Evolutionary conservation across 140 eudicot genomes (phyloP).

Genomic region (Oenanthe javanica): DNA sequence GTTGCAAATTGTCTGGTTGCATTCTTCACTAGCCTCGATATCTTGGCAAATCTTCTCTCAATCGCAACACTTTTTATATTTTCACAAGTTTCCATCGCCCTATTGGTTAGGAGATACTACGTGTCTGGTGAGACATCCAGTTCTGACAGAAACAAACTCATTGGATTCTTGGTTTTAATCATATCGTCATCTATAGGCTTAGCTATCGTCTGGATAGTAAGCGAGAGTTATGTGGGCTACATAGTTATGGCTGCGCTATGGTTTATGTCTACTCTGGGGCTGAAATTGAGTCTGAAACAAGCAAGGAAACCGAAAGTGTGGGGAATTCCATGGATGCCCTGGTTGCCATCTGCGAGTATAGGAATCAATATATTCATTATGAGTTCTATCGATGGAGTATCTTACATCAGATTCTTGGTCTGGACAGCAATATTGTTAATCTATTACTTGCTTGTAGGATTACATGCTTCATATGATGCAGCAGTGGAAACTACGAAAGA

Average conservation of each 20-base stretch:
- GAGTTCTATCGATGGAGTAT: conserved; percentile 61
- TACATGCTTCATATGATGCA: conserved; percentile 66
- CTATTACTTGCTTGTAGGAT: conserved; percentile 45
- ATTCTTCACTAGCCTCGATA: conserved; percentile 53
- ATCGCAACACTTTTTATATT: conserved; percentile 61
- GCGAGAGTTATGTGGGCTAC: conserved; percentile 30
- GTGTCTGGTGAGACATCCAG: conserved; percentile 41
- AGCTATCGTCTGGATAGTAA: conserved; percentile 32
- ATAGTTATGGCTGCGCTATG: conserved; percentile 32
- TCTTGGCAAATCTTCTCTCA: conserved; percentile 56
- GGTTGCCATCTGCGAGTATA: conserved; percentile 65
- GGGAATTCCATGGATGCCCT: conserved; percentile 74
- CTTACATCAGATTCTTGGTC: conserved; percentile 39
- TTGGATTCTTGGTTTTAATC: conserved; percentile 25
- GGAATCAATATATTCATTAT: conserved; percentile 50
- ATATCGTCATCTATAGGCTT: conserved; percentile 36
- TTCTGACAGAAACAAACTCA: conserved; percentile 38
- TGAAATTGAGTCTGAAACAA: conserved; percentile 28
- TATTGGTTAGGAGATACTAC: conserved; percentile 59
- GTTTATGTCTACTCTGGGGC: conserved; percentile 49
- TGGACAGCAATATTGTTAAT: conserved; percentile 40
- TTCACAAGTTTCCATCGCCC: conserved; percentile 53
- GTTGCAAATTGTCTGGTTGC: conserved; percentile 54
- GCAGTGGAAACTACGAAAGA: conserved; percentile 24
- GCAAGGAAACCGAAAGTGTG: conserved; percentile 55